These are phyloP conservation scores for Pinus albicaulis DNA, from an alignment of 75 land plant species.

Conservation along the genomic window DNA sequence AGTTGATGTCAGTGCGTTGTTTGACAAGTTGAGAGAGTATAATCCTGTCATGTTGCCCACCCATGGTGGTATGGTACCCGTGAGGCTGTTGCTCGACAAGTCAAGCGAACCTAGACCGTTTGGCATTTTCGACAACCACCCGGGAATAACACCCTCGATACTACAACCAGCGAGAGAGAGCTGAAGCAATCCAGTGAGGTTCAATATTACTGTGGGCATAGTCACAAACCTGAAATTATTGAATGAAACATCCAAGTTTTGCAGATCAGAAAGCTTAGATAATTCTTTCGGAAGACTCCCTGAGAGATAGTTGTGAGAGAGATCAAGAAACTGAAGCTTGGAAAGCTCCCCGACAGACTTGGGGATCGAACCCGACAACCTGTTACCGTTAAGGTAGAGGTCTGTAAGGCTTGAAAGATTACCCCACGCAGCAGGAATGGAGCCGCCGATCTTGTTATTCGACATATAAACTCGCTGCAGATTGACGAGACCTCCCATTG, in stretches of 20 bases:
- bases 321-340: conserved; percentile 6
- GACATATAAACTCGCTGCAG: conserved; percentile 24
- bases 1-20: neutral
- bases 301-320: conserved; percentile 27
- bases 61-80: no score
- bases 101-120: neutral
- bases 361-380: conserved; percentile 32
- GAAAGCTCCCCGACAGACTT: conserved; percentile 28
- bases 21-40: no score
- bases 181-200: conserved; percentile 16
- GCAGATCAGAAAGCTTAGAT: conserved; percentile 28
- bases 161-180: conserved; percentile 26
- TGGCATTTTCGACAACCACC: neutral
- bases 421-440: conserved; percentile 26
- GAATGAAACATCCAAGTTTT: conserved; percentile 27
- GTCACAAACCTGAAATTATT: conserved; percentile 21
- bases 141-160: conserved; percentile 17
- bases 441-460: conserved; percentile 30
- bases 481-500: conserved; percentile 15
- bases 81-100: no score
- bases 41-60: no score
- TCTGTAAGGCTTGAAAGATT: conserved; percentile 14
- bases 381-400: conserved; percentile 22
- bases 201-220: conserved; percentile 14
- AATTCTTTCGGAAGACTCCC: conserved; percentile 39